Conservation (phyloP, 768 basidiomycete species). For the Serendipita indica region DNA sequence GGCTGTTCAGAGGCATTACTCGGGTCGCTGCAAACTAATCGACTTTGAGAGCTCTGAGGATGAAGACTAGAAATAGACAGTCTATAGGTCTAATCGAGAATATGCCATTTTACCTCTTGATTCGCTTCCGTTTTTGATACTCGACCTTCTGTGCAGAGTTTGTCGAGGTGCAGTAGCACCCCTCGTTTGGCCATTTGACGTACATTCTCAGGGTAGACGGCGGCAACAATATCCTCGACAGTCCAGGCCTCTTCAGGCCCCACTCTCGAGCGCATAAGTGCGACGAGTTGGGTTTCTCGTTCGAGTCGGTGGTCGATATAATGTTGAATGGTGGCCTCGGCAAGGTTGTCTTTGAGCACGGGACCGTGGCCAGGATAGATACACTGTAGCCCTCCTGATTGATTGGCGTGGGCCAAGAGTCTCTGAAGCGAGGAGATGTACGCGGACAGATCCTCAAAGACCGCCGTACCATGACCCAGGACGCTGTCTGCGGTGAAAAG, state of each 20-base stretch:
- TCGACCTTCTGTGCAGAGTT: constrained; percentile 49
- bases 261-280: constrained; percentile 28
- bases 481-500: constrained; percentile 87
- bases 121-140: constrained; percentile 40
- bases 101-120: constrained; percentile 25
- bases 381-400: constrained; percentile 26
- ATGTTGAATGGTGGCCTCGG: constrained; percentile 33
- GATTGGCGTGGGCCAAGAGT: constrained; percentile 25
- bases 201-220: constrained; percentile 50
- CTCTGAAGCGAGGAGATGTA: constrained; percentile 53
- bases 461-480: constrained; percentile 77
- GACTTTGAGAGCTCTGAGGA: neutral
- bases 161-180: constrained; percentile 55
- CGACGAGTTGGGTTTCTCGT: constrained; percentile 65
- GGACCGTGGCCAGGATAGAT: constrained; percentile 91
- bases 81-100: neutral
- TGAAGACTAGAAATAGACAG: neutral
- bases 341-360: constrained; percentile 46
- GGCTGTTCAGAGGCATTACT: neutral
- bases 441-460: constrained; percentile 67
- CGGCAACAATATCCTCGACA: constrained; percentile 49
- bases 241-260: constrained; percentile 36
- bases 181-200: constrained; percentile 60
- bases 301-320: constrained; percentile 74
- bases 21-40: neutral